These are phyloP conservation scores for Starmera pachycereana DNA, from an alignment of 805 yeast species.

Conservation along the genomic window DNA sequence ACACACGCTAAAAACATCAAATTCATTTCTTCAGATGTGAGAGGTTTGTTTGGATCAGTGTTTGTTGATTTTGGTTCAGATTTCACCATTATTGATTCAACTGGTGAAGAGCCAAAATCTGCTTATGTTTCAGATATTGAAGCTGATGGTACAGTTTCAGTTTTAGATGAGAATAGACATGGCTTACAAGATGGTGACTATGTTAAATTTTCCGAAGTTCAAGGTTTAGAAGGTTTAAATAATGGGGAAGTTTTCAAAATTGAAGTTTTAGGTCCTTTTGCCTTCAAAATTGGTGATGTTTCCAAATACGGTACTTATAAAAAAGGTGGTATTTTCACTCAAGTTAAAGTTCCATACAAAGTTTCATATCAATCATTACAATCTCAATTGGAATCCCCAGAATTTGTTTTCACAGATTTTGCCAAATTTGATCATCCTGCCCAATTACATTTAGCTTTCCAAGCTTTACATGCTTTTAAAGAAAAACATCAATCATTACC, in stretches of 20 bases:
- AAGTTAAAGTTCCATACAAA: conserved; percentile 75
- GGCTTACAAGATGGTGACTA: conserved; percentile 87
- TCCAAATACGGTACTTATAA: conserved; percentile 53
- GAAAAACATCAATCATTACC: conserved; percentile 56
- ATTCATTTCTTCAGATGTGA: conserved; percentile 70
- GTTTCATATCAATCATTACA: conserved; percentile 53
- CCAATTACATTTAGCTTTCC: conserved; percentile 86
- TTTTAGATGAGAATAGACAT: conserved; percentile 86
- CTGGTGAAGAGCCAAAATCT: conserved; percentile 84
- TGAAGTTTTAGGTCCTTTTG: conserved; percentile 89
- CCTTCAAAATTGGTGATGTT: conserved; percentile 59
- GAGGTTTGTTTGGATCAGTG: conserved; percentile 81
- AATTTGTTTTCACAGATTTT: conserved; percentile 70
- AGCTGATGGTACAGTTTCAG: conserved; percentile 81
- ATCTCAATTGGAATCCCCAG: conserved; percentile 68
- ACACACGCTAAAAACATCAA: conserved; percentile 69
- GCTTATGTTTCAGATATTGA: conserved; percentile 92
- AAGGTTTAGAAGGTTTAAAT: conserved; percentile 68
- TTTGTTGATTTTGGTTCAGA: conserved; percentile 85
- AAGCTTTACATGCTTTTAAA: conserved; percentile 73
- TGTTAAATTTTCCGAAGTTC: conserved; percentile 79
- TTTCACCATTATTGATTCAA: conserved; percentile 72
- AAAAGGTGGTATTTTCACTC: conserved; percentile 85
- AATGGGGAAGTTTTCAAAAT: conserved; percentile 66
- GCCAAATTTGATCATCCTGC: conserved; percentile 92